phyloP scores from a whole-genome alignment of 768 basidiomycete species.

The Coprinopsis strossmayeri region DNA sequence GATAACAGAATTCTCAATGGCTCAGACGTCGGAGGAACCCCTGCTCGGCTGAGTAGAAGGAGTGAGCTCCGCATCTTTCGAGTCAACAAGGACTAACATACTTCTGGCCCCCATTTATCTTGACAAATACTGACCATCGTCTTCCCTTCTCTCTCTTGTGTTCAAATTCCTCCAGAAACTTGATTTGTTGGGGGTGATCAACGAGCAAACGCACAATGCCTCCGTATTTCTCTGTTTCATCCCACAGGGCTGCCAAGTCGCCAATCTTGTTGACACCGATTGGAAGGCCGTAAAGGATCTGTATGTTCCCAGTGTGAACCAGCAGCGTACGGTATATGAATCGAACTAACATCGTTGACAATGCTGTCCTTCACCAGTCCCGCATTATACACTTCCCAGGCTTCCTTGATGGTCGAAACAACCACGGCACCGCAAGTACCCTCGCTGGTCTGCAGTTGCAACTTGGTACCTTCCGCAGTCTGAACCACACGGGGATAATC shows the following conservation, averaged over 20 bases:
- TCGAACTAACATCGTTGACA: slow-evolving; percentile 64
- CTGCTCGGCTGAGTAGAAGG: slow-evolving; percentile 55
- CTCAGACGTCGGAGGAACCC: slow-evolving; percentile 46
- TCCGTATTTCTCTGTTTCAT: slow-evolving; percentile 47
- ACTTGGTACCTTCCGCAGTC: slow-evolving; percentile 69
- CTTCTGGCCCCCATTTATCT: slow-evolving; percentile 75
- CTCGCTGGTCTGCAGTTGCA: slow-evolving; percentile 56
- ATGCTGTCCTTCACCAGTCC: slow-evolving; percentile 66
- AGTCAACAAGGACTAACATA: slow-evolving; percentile 26
- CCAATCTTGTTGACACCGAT: slow-evolving; percentile 62
- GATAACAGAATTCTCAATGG: slow-evolving; percentile 51
- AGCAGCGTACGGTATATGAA: neutral
- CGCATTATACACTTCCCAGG: slow-evolving; percentile 61
- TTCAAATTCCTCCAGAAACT: slow-evolving; percentile 58
- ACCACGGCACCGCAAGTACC: slow-evolving; percentile 57
- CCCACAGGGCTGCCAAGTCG: slow-evolving; percentile 57
- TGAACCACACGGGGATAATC: slow-evolving; percentile 18
- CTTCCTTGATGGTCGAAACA: slow-evolving; percentile 81
- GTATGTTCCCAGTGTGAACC: no score
- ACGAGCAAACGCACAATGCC: slow-evolving; percentile 62
- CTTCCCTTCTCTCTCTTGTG: slow-evolving; percentile 19
- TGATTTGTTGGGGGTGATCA: slow-evolving; percentile 71
- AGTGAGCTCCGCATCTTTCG: slow-evolving; percentile 10
- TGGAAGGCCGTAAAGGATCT: slow-evolving; percentile 83
- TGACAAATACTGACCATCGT: slow-evolving; percentile 36